Conservation (phyloP, 139 green algal genomes). For the Chlorella sp. region DNA sequence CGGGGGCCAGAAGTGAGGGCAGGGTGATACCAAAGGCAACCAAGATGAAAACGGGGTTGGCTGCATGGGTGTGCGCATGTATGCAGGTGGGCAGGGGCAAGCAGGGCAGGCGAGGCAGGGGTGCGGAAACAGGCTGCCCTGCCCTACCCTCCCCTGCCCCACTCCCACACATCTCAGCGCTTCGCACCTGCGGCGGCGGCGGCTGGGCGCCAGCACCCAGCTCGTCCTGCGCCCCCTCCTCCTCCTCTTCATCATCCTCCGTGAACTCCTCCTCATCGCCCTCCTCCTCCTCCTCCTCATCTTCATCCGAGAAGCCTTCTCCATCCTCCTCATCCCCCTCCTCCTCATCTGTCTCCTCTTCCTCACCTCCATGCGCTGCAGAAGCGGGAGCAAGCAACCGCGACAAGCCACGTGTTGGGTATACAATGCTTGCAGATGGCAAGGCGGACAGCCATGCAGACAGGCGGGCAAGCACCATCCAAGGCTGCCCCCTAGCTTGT, state of each 20-base stretch:
- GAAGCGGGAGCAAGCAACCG: background rate
- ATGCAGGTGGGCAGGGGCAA: too few relatives aligned
- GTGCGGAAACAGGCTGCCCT: too few relatives aligned
- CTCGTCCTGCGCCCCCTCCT: background rate
- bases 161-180: background rate
- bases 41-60: too few relatives aligned
- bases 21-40: too few relatives aligned
- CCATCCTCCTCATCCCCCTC: slow-evolving; percentile 12
- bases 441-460: too few relatives aligned
- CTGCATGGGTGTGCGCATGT: too few relatives aligned
- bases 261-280: background rate
- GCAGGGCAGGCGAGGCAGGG: background rate
- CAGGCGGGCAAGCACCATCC: too few relatives aligned
- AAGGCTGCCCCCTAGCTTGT: background rate
- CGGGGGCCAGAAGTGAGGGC: too few relatives aligned
- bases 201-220: background rate
- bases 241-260: background rate
- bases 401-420: too few relatives aligned
- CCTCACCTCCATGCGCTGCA: background rate
- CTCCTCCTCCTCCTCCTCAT: slow-evolving; percentile 7
- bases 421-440: too few relatives aligned
- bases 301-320: background rate
- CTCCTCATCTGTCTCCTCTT: slow-evolving; percentile 24
- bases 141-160: too few relatives aligned
- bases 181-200: background rate